phyloP scores from a whole-genome alignment of 164 flowering plant genomes.

The Tetracentron sinense region DNA sequence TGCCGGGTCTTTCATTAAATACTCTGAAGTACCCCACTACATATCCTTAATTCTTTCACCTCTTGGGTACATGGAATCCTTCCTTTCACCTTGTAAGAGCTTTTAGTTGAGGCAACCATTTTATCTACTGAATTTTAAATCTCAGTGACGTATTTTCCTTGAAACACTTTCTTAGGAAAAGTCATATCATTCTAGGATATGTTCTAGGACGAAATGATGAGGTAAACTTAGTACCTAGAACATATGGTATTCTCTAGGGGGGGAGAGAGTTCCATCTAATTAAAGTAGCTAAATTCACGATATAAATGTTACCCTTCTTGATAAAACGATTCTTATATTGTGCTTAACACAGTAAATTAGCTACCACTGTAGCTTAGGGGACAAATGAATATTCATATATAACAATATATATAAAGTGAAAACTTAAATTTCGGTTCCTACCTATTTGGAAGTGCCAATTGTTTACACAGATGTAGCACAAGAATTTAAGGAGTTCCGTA shows the following conservation, averaged over 20 bases:
- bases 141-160: not conserved
- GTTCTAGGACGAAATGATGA: not conserved
- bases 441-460: slow-evolving; percentile 30
- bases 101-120: not conserved
- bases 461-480: too few species aligned
- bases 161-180: not conserved
- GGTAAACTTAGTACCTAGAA: slow-evolving; percentile 13
- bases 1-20: not conserved
- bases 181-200: not conserved
- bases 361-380: too few species aligned
- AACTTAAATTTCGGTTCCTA: slow-evolving; percentile 20
- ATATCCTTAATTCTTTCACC: not conserved
- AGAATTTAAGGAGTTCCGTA: too few species aligned
- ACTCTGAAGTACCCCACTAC: too few species aligned
- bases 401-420: not conserved
- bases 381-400: not conserved
- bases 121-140: too few species aligned
- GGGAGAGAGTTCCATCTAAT: not conserved
- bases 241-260: not conserved
- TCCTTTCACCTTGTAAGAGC: not conserved
- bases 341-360: not conserved
- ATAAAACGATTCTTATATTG: not conserved
- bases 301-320: not conserved
- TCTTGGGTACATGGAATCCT: not conserved
- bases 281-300: not conserved